Conservation (phyloP, 2,329 filamentous ascomycete genomes). For the Talaromyces albobiverticillius region DNA sequence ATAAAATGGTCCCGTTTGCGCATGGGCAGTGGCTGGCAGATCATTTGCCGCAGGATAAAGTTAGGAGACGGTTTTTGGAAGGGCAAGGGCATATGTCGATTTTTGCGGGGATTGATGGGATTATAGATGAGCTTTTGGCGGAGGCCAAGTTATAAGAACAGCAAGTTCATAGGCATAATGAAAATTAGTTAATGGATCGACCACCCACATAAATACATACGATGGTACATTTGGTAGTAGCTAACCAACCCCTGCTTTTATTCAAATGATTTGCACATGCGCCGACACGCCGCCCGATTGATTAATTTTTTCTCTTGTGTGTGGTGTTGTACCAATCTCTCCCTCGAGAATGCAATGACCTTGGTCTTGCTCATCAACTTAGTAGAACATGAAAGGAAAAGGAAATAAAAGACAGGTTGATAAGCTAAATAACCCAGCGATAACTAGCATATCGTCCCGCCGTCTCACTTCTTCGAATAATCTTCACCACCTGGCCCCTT, state of each 20-base stretch:
- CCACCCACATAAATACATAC: too few species aligned
- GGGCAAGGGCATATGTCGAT: slow-evolving; percentile 11
- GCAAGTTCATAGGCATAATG: too few species aligned
- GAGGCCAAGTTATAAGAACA: slow-evolving; percentile 1
- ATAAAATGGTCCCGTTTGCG: slow-evolving; percentile 10
- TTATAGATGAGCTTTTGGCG: slow-evolving; percentile 9
- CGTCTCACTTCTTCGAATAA: slow-evolving; percentile 92
- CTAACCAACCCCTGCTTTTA: not conserved
- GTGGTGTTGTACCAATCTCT: not conserved
- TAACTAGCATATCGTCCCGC: slow-evolving; percentile 97
- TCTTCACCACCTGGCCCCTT: slow-evolving; percentile 95
- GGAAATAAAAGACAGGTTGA: not conserved
- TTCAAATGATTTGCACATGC: not conserved
- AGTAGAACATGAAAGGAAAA: not conserved
- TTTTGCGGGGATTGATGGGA: not conserved
- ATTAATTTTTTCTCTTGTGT: not conserved
- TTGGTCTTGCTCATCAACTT: not conserved
- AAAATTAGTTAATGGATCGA: too few species aligned
- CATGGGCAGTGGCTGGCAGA: slow-evolving; percentile 10
- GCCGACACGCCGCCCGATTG: not conserved
- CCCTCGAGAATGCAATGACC: not conserved
- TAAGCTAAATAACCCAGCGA: slow-evolving; percentile 57
- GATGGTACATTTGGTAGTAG: not conserved
- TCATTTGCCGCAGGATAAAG: slow-evolving; percentile 12
- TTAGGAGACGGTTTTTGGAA: slow-evolving; percentile 1